Conservation (phyloP, 140 eudicot species). For the Eryngium alpinum region DNA sequence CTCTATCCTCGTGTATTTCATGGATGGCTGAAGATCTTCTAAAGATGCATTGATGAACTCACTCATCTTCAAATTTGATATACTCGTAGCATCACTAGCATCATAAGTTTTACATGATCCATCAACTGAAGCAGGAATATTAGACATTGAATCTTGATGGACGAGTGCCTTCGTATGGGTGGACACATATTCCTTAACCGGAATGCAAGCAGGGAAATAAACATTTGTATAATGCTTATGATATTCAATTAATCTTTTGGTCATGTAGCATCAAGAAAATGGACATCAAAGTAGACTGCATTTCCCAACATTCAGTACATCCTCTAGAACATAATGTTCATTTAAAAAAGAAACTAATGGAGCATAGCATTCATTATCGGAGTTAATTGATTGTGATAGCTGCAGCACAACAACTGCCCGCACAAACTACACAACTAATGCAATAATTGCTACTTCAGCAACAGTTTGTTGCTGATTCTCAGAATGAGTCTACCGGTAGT, state of each 20-base stretch:
- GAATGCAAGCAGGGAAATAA: constrained; percentile 70
- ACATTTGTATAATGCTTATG: constrained; percentile 44
- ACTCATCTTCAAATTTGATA: constrained; percentile 25
- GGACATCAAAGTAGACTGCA: constrained; percentile 52
- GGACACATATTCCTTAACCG: constrained; percentile 38
- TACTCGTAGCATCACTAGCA: constrained; percentile 31
- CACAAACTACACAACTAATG: constrained; percentile 43
- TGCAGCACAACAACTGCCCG: too few species aligned
- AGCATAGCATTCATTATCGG: constrained; percentile 30
- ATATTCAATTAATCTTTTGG: constrained; percentile 42
- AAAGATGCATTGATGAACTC: constrained; percentile 35
- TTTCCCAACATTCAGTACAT: constrained; percentile 45
- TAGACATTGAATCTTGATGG: constrained; percentile 35
- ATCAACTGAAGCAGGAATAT: constrained; percentile 27
- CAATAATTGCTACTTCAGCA: constrained; percentile 39
- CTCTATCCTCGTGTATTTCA: constrained; percentile 65
- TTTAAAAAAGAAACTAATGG: constrained; percentile 29
- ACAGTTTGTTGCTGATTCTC: constrained; percentile 39
- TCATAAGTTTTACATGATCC: constrained; percentile 32
- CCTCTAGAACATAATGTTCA: constrained; percentile 32
- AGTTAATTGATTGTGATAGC: constrained; percentile 43
- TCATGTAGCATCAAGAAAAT: constrained; percentile 48
- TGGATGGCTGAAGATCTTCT: constrained; percentile 56
- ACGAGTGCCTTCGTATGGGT: constrained; percentile 35
- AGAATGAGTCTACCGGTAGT: constrained; percentile 37